Evolutionary conservation across 2,329 filamentous ascomycete genomes (phyloP), one percentile per base, ranked within the genome.

Genomic region (Alternaria longipes): DNA sequence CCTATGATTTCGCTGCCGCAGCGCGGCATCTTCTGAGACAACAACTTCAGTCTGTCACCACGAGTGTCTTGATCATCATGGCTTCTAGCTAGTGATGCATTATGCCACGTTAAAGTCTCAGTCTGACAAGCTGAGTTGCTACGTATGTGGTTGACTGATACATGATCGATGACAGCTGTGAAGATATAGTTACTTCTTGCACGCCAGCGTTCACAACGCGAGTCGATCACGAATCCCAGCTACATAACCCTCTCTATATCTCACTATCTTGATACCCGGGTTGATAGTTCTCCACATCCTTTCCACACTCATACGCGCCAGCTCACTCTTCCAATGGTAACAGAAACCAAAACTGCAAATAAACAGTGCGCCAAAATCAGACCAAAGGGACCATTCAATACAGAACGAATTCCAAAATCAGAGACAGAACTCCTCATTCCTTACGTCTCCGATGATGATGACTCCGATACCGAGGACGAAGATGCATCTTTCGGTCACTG

Each of bases 401-500:
- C 36, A 8, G 46, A 50, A 20, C 46, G 38, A 16, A 34, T 5
- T 28, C 12, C 28, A 1, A 8, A 34, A 3, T 18, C 53, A 2
- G 34, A 41, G n/a, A 28, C 26, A 12, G 9, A 22, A 5, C 26
- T 38, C 11, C 28, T 54, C 14, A 50, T 32, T 11, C 34, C 44
- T 7, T 50, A 41, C 12, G 28, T 54, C 24, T 34, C 51, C 3
- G 28, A 44, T 8, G 38, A 28, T 3, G 22, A 30, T 0, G 54
- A 53, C 2, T 18, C 38, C 2, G 11, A 40, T 14, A 14, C 5
- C 28, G 32, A 57, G 14, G 14, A 12, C 30, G 11, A 42, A 1
- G 12, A 34, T 34, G 11, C 22, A 12, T 3, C 36, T 12, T 44
- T 52, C 6, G 24, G 52, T 8, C 42, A 59, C 24, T 64, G 62